Evolutionary conservation across 768 basidiomycete species (phyloP).

Genomic region (Podaxis mareebaensis): DNA sequence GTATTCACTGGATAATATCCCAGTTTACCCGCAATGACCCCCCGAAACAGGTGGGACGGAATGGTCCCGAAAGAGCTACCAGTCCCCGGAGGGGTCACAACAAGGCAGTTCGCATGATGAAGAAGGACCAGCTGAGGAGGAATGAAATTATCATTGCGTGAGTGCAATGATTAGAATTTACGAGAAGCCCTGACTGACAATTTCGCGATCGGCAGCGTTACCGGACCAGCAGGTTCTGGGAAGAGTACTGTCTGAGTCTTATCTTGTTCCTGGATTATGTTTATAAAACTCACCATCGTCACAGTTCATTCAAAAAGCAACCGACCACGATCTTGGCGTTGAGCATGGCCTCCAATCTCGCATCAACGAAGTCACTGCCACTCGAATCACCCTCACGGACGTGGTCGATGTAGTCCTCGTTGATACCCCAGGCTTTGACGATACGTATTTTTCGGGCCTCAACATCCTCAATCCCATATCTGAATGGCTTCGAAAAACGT

Average conservation of each 20-base stretch:
- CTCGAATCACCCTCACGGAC: background rate
- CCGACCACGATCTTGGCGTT: background rate
- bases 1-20: background rate
- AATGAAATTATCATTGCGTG: background rate
- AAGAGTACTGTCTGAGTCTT: background rate
- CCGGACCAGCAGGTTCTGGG: constrained; percentile 2
- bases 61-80: background rate
- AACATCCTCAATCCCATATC: constrained; percentile 27
- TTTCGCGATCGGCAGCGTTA: background rate
- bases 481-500: constrained; percentile 27
- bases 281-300: background rate
- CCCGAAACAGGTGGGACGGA: background rate
- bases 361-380: background rate
- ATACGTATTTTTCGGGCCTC: constrained; percentile 23
- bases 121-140: background rate
- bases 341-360: background rate
- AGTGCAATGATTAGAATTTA: background rate
- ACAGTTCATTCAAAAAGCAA: background rate
- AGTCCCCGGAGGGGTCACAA: background rate
- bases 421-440: constrained; percentile 23
- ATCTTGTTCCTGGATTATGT: background rate
- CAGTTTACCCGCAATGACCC: background rate
- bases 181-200: background rate
- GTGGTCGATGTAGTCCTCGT: background rate
- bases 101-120: background rate